phyloP scores from a whole-genome alignment of 2,329 filamentous ascomycete species.

The Aureobasidium sp. region DNA sequence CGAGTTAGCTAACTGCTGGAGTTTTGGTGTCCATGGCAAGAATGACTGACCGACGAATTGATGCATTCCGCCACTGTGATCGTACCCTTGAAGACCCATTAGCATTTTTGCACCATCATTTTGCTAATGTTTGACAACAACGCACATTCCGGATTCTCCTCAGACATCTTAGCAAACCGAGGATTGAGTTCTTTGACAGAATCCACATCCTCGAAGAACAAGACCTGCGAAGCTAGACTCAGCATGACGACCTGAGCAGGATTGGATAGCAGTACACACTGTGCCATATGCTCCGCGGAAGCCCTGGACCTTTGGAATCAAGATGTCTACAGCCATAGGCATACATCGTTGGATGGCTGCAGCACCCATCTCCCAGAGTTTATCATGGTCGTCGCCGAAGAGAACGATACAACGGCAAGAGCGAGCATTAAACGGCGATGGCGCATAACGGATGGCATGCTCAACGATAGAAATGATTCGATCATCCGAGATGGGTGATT shows the following conservation, averaged over 20 bases:
- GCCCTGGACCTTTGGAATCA: constrained; percentile 22
- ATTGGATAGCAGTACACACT: constrained; percentile 14
- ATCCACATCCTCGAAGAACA: neutral
- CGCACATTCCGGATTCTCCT: neutral
- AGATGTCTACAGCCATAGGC: constrained; percentile 18
- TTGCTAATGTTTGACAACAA: neutral
- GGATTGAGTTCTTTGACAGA: neutral
- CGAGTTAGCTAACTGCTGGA: neutral
- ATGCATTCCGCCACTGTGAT: neutral
- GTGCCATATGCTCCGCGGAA: constrained; percentile 21
- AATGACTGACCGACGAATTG: neutral
- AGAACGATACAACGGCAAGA: constrained; percentile 24
- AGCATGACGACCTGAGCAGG: neutral
- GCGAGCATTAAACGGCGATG: constrained; percentile 26
- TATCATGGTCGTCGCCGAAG: constrained; percentile 22
- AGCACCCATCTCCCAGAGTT: constrained; percentile 23
- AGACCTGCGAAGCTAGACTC: neutral
- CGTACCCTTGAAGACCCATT: neutral
- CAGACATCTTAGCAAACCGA: neutral
- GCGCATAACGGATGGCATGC: constrained; percentile 22
- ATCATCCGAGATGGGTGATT: constrained; percentile 21
- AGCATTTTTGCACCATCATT: neutral
- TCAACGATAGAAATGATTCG: constrained; percentile 24
- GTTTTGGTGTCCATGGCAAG: neutral
- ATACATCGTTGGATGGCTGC: constrained; percentile 17